Percentiles rank a stretch among this genome's conserved stretches.
Conservation (phyloP, 2,329 filamentous ascomycete species). For the Apiospora malaysiana region DNA sequence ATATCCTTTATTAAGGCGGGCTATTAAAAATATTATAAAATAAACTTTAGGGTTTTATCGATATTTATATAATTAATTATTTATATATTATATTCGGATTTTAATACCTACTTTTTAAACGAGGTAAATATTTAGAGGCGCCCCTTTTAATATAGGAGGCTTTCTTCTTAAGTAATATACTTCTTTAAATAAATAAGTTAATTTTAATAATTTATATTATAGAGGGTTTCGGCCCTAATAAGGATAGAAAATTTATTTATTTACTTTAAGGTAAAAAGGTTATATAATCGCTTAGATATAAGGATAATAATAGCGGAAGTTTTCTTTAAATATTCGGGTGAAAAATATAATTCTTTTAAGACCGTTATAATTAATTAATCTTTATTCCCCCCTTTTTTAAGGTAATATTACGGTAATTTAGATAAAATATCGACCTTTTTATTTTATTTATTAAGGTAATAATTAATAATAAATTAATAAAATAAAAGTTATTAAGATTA, state of each 20-base stretch:
- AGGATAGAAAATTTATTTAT: neutral
- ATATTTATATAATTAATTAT: neutral
- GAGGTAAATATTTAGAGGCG: neutral
- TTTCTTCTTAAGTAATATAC: neutral
- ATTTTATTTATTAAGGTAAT: neutral
- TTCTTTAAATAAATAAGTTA: neutral
- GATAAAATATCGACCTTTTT: neutral
- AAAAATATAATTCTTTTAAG: neutral
- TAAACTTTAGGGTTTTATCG: neutral
- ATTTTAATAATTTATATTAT: neutral
- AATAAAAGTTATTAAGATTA: neutral
- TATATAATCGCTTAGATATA: neutral
- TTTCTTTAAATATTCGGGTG: neutral
- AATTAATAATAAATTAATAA: neutral
- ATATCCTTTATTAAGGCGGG: neutral
- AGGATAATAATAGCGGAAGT: neutral
- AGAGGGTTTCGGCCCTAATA: neutral
- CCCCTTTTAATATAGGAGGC: neutral
- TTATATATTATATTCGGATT: neutral
- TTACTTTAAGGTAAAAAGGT: neutral
- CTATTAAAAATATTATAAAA: neutral
- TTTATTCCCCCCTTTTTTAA: neutral
- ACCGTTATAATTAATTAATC: neutral
- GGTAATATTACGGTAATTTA: neutral
- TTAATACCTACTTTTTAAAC: neutral